These are phyloP conservation scores for Solanum neorickii DNA, from an alignment of 257 asterid genomes.

Conservation along the genomic window DNA sequence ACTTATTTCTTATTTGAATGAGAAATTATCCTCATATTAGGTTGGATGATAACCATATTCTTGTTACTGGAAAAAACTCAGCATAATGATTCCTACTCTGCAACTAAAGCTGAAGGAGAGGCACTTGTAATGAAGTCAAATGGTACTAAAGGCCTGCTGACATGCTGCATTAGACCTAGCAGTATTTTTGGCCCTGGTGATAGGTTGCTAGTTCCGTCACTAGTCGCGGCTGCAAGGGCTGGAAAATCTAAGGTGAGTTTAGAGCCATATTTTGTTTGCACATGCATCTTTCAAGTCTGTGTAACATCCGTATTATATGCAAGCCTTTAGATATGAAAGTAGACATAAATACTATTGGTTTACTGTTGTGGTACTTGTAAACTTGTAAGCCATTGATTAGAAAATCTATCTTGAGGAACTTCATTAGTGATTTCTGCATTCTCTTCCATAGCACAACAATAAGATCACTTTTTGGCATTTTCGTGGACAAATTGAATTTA, in stretches of 20 bases:
- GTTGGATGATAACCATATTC: not conserved
- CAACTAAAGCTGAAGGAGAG: constrained; percentile 98
- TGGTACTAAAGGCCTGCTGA: constrained; percentile 68
- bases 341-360: not conserved
- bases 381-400: not conserved
- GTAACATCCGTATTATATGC: not conserved
- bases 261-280: not conserved
- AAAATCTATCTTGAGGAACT: not conserved
- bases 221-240: constrained; percentile 87
- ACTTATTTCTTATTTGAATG: not conserved
- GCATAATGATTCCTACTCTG: constrained; percentile 97
- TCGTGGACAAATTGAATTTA: not conserved
- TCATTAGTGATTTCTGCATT: not conserved
- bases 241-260: constrained; percentile 80
- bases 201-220: constrained; percentile 89
- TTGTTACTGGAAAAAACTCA: constrained; percentile 4
- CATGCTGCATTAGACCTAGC: constrained; percentile 93
- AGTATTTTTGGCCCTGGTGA: constrained; percentile 99
- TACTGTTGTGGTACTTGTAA: not conserved
- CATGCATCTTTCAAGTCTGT: not conserved
- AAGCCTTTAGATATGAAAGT: not conserved
- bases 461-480: not conserved
- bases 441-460: not conserved
- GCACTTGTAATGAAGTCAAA: constrained; percentile 67
- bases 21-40: not conserved